These are phyloP conservation scores for Amanita subjunquillea DNA, from an alignment of 768 basidiomycete genomes.

Conservation along the genomic window DNA sequence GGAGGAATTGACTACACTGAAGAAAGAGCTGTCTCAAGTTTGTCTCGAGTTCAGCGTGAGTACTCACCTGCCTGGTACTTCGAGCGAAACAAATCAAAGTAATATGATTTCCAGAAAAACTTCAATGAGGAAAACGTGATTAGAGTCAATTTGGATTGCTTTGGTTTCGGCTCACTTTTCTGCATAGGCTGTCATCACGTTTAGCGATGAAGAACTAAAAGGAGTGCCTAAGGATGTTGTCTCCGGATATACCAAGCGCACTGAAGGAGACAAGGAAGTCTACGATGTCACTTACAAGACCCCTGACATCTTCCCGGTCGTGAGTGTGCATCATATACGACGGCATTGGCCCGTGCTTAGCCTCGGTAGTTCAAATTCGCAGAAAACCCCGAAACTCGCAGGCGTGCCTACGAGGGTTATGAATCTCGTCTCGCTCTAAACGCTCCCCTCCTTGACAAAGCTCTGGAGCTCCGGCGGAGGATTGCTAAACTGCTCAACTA, in stretches of 20 bases:
- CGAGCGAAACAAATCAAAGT: neutral
- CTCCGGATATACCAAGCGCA: conserved; percentile 64
- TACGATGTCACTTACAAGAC: conserved; percentile 77
- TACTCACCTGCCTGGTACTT: conserved; percentile 3
- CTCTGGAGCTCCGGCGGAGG: conserved; percentile 59
- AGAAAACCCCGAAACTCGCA: conserved; percentile 56
- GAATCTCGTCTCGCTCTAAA: conserved; percentile 65
- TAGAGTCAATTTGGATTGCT: conserved; percentile 6
- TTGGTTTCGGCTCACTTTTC: neutral
- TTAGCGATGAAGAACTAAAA: conserved; percentile 64
- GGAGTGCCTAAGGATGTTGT: conserved; percentile 76
- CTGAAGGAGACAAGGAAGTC: conserved; percentile 43
- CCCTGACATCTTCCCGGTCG: conserved; percentile 72
- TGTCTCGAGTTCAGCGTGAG: conserved; percentile 74
- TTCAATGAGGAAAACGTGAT: conserved; percentile 82
- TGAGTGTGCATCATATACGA: conserved; percentile 19
- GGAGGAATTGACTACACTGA: conserved; percentile 42
- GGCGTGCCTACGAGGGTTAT: conserved; percentile 51
- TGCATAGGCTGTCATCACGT: conserved; percentile 45
- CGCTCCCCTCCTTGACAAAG: conserved; percentile 56
- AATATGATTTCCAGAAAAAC: conserved; percentile 48
- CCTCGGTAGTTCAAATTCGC: conserved; percentile 66
- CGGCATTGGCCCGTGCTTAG: neutral
- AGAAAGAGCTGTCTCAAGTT: conserved; percentile 69
- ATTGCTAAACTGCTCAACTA: conserved; percentile 64